Evolutionary conservation across 192 early-diverging fungal genomes (phyloP).

Genomic region (Linnemannia exigua): DNA sequence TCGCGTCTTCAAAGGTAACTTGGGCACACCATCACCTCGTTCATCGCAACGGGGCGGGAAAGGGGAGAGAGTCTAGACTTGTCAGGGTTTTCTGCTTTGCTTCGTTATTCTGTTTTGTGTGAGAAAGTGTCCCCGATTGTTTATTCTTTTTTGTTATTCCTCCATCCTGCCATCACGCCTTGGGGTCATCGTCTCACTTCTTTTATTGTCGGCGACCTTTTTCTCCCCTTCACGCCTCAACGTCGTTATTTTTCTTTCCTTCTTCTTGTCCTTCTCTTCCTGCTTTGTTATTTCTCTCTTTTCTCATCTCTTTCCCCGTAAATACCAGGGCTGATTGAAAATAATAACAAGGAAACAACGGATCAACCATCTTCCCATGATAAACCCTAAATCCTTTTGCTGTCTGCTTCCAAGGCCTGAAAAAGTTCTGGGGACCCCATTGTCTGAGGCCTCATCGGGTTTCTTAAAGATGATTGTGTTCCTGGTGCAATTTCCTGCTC

Average conservation of each 20-base stretch:
- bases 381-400: conserved; percentile 9
- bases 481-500: not conserved
- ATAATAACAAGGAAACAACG: not conserved
- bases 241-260: not conserved
- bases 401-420: not conserved
- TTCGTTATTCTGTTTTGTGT: not conserved
- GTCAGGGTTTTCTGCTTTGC: not conserved
- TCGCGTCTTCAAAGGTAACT: conserved; percentile 1
- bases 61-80: not conserved
- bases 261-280: not conserved
- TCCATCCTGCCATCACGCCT: not conserved
- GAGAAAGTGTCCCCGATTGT: not conserved
- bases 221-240: not conserved
- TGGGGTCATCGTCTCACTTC: not conserved
- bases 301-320: not conserved
- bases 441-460: not conserved
- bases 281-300: not conserved
- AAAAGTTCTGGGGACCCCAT: not conserved
- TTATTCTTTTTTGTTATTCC: not conserved
- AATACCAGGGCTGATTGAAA: not conserved
- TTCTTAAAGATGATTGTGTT: not conserved
- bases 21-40: not conserved
- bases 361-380: not conserved
- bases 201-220: not conserved
- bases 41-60: not conserved